Base-by-base conservation (phyloP, 164 flowering plant species). In the Macadamia tetraphylla region DNA sequence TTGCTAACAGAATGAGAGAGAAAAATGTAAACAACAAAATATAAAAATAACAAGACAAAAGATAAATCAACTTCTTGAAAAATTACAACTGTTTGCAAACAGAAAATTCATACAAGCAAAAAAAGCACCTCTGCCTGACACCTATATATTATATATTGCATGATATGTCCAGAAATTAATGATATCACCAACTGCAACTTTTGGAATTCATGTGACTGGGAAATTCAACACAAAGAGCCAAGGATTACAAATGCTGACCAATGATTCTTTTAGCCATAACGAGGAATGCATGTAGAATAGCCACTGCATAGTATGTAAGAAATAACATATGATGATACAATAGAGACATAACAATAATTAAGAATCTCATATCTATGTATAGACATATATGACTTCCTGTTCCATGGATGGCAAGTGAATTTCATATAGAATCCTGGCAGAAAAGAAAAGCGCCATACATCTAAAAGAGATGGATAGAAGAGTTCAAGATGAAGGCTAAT, bases 1-100 rank as follows among this genome's bases (percentile, higher is more conserved):
- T 94, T 94, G 66, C 98, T 92, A 74, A 56, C 10, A 40, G 60
- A 31, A 29, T 62, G 13, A 8, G 15, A 59, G 53, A 61, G 23
- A 52, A 17, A 53, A n/a, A 1, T 44, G 15, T 30, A 53, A 4
- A 53, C 18, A 17, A 57, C 17, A n/a, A 35, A 3, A 29, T 31
- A 29, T 15, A 40, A 17, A 60, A 60, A 29, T 3, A 49, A 46
- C 1, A 32, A 12, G 15, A 61, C 1, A 14, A 4, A 13, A 17
- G 14, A 53, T 14, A 53, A 11, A 17, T 53, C 57, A 53, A 6
- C 57, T 12, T 14, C 57, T 53, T 53, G 6, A 53, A 17, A 53
- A 53, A 53, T 11, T 12, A 14, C 18, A 46, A 53, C 18, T 14
- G 15, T 12, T 53, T 17, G 6, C n/a, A 49, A 14, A 17, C 6